Evolutionary conservation across 768 basidiomycete genomes (phyloP).

Genomic region (Leccinum subtestaceum): DNA sequence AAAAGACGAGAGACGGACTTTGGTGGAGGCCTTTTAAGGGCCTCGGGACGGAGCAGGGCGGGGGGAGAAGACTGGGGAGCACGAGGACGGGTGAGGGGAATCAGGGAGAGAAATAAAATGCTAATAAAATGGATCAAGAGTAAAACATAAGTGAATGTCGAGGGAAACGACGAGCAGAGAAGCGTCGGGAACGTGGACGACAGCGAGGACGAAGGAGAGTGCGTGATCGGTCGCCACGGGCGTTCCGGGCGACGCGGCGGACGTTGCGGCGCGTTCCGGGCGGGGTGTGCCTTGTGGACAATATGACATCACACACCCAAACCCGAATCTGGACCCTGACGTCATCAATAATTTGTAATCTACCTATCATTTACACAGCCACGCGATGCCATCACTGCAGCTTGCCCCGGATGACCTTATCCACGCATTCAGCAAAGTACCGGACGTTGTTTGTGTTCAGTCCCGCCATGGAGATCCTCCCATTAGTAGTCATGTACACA

Average conservation of each 20-base stretch:
- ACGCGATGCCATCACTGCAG: constrained; percentile 28
- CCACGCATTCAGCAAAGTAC: constrained; percentile 70
- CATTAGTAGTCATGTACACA: constrained; percentile 83
- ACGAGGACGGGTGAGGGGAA: constrained; percentile 28
- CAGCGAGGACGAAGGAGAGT: constrained; percentile 8
- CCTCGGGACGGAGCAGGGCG: constrained; percentile 24
- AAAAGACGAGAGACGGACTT: constrained; percentile 21
- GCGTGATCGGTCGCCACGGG: constrained; percentile 21
- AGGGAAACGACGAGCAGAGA: constrained; percentile 7
- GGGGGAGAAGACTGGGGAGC: constrained; percentile 25
- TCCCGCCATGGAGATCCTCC: constrained; percentile 94
- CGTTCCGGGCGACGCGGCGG: constrained; percentile 20
- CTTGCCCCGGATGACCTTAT: constrained; percentile 58
- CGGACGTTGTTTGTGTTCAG: constrained; percentile 76
- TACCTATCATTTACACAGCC: constrained; percentile 14
- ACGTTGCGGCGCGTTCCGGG: constrained; percentile 26
- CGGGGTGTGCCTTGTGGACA: constrained; percentile 23
- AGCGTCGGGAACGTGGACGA: constrained; percentile 23
- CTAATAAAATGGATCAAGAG: constrained; percentile 7
- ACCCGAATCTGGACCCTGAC: background rate
- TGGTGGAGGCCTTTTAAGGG: constrained; percentile 20
- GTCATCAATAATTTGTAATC: background rate
- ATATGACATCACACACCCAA: background rate
- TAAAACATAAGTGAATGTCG: constrained; percentile 16
- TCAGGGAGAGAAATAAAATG: constrained; percentile 8